Evolutionary conservation across 164 flowering plant species (phyloP).

Genomic region (Magnolia kwangsiensis): DNA sequence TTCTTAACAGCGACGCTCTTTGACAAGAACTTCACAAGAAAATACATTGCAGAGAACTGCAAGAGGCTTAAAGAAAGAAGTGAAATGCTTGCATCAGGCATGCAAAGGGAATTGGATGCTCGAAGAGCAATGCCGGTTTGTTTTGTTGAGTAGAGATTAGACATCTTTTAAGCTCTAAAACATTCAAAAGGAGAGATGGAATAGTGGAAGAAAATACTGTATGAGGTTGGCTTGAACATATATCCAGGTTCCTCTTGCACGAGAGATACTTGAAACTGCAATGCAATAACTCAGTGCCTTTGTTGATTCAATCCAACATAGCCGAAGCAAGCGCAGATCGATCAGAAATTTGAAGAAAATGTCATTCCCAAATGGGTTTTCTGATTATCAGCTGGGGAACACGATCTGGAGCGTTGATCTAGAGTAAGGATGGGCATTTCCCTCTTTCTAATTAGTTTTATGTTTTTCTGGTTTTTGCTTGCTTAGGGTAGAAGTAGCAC

Average conservation of each 20-base stretch:
- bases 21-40: conserved; percentile 23
- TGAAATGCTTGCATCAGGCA: conserved; percentile 26
- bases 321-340: background rate
- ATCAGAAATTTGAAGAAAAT: conserved; percentile 17
- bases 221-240: conserved; percentile 58
- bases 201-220: conserved; percentile 70
- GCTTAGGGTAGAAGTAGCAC: too few relatives aligned
- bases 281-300: conserved; percentile 22
- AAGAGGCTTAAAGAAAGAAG: conserved; percentile 22
- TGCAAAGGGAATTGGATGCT: conserved; percentile 17
- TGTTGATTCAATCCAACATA: background rate
- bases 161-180: conserved; percentile 42
- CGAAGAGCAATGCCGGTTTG: conserved; percentile 54
- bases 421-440: too few relatives aligned
- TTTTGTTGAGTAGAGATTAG: conserved; percentile 85
- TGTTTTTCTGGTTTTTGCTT: too few relatives aligned
- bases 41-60: background rate
- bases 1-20: conserved; percentile 25
- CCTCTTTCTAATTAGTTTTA: too few relatives aligned
- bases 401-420: background rate
- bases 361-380: conserved; percentile 50
- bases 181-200: conserved; percentile 69
- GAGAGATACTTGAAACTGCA: conserved; percentile 20
- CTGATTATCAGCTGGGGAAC: conserved; percentile 23
- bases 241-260: conserved; percentile 76